Evolutionary conservation across 2,329 filamentous ascomycete genomes (phyloP), one percentile per base, ranked within the genome.

Genomic region (Waltergamsia citrina): DNA sequence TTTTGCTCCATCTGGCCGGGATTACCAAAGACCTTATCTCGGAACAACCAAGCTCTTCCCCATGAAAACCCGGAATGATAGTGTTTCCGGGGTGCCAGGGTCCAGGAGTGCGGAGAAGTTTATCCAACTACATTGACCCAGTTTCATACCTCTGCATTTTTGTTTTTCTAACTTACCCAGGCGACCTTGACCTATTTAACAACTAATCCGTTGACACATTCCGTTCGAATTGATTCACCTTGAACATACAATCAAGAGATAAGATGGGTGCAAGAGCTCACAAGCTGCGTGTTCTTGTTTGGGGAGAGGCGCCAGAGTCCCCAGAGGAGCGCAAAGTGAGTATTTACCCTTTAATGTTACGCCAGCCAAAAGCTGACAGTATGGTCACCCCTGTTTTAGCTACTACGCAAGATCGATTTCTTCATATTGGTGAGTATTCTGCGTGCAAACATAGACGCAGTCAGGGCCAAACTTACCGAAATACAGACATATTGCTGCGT

Each of bases 401-500:
- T 33, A 10, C 19, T 35, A 7, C 6, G 33, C 6, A 33, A 34
- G 16, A 34, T 32, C 21, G 38, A 39, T 24, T 39, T 39, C 25
- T 39, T 39, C 34, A 39, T 39, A 11, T 11, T 39, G 17, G 37
- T 39, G 27, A 14, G 33, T 10, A 15, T 11, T 28, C 9, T 14
- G 25, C 19, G 25, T 19, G 16, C n/a, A 10, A 31, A 26, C 10
- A n/a, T n/a, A n/a, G 17, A 23, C 7, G 14, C 5, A 11, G 27
- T 37, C 3, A 10, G 18, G 10, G 16, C 8, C 29, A 18, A 16
- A 19, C 15, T 32, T 9, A 21, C 10, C 17, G 16, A 18, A n/a
- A 15, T 3, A n/a, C 2, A 41, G 41, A 43, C 41, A 14, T 43
- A 43, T 34, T 41, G 39, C 28, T 43, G 39, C 22, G 36, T 43